Percentiles rank a stretch among this genome's conserved stretches.
phyloP scores from a whole-genome alignment of 2,329 filamentous ascomycete species.

The Ceratocystiopsis minuta region DNA sequence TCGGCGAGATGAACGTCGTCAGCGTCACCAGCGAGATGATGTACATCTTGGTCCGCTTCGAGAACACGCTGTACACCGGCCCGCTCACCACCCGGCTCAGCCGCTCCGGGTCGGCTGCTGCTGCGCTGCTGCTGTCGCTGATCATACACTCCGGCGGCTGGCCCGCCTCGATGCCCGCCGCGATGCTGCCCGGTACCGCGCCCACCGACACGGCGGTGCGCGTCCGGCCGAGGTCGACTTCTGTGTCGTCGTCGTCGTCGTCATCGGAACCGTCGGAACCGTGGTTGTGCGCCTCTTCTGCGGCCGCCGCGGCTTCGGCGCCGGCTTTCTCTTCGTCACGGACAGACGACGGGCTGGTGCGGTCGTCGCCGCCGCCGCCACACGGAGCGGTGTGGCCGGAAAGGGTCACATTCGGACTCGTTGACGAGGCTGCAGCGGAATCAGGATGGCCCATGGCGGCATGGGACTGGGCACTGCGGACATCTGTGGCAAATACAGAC shows the following conservation, averaged over 20 bases:
- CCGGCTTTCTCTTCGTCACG: background rate
- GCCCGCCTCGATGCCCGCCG: too few relatives aligned
- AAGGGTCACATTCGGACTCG: background rate
- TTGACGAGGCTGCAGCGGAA: background rate
- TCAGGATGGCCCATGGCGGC: conserved; percentile 5
- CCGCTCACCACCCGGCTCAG: conserved; percentile 20
- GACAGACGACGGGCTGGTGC: background rate
- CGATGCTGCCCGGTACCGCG: too few relatives aligned
- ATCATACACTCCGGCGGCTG: background rate
- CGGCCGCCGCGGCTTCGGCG: conserved; percentile 8
- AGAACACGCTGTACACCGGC: conserved; percentile 24
- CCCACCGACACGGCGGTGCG: too few relatives aligned
- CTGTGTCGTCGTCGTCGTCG: too few relatives aligned
- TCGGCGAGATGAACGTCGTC: conserved; percentile 36
- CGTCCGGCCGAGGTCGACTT: too few relatives aligned
- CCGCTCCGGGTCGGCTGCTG: conserved; percentile 14
- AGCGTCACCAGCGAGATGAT: conserved; percentile 34
- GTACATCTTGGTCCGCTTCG: conserved; percentile 26
- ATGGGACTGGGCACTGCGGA: conserved; percentile 3
- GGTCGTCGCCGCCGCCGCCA: background rate
- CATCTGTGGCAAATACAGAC: too few relatives aligned
- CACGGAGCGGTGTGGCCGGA: too few relatives aligned
- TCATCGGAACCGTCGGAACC: too few relatives aligned
- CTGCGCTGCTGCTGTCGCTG: background rate
- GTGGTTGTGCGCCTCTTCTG: too few relatives aligned